Percentiles rank a stretch among this genome's conserved stretches.
These are phyloP conservation scores for Amanita molliuscula DNA, from an alignment of 768 basidiomycete species.

Conservation along the genomic window DNA sequence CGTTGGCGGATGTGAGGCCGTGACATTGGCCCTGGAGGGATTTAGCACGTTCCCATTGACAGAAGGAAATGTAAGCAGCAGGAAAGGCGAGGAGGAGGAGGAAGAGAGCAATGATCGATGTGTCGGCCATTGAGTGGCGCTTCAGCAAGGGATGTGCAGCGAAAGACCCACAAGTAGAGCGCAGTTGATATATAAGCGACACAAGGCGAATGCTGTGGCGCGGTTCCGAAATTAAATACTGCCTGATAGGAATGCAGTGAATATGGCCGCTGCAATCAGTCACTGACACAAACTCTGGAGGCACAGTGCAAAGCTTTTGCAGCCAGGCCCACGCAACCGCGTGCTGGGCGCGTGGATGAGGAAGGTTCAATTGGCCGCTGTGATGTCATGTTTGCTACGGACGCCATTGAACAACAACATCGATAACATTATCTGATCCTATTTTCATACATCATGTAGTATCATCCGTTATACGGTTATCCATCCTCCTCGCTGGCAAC, in stretches of 20 bases:
- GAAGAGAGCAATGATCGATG: not conserved
- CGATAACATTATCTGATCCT: too few species aligned
- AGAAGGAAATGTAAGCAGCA: not conserved
- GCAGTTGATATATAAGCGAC: not conserved
- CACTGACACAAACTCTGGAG: not conserved
- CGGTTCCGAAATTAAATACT: not conserved
- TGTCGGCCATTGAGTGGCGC: not conserved
- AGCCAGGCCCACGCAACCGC: not conserved
- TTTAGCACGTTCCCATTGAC: not conserved
- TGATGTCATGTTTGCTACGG: not conserved
- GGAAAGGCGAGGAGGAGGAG: not conserved
- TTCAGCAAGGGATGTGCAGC: not conserved
- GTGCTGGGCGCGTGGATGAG: too few species aligned
- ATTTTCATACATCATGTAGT: too few species aligned
- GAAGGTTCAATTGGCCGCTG: too few species aligned
- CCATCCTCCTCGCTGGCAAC: conserved; percentile 13
- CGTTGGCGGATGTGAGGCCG: not conserved
- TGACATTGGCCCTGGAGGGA: not conserved
- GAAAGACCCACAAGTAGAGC: not conserved
- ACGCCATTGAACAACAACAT: not conserved
- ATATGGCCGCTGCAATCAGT: not conserved
- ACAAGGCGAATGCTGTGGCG: not conserved
- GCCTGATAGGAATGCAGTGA: too few species aligned
- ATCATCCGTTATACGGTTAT: not conserved
- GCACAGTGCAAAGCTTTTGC: too few species aligned